A percentile compares a stretch with the other conserved stretches of the same genome.
phyloP scores from a whole-genome alignment of 2,329 filamentous ascomycete species.

The Xylogone sp. region DNA sequence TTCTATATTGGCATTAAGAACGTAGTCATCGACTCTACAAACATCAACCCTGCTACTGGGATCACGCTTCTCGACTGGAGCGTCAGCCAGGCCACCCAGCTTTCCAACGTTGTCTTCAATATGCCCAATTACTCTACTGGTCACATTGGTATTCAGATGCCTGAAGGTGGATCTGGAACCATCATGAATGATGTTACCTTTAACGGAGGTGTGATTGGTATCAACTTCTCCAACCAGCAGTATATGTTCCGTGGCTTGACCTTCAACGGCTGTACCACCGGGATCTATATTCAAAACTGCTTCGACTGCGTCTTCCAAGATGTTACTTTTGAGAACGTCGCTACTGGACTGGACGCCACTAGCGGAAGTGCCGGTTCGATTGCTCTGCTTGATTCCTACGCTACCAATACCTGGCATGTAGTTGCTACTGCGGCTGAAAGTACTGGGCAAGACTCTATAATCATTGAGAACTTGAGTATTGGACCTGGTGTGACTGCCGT shows the following conservation, averaged over 20 bases:
- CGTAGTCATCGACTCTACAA: slow-evolving; percentile 28
- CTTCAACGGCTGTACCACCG: slow-evolving; percentile 75
- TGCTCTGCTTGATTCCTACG: slow-evolving; percentile 3
- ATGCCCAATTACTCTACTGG: slow-evolving; percentile 30
- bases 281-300: slow-evolving; percentile 50
- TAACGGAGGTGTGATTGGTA: slow-evolving; percentile 48
- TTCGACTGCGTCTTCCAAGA: slow-evolving; percentile 1
- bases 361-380: slow-evolving; percentile 1
- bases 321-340: slow-evolving; percentile 5
- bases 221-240: slow-evolving; percentile 64
- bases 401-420: slow-evolving; percentile 1
- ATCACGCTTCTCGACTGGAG: slow-evolving; percentile 31
- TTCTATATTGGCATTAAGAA: slow-evolving; percentile 30
- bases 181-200: slow-evolving; percentile 3
- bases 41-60: slow-evolving; percentile 10
- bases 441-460: not conserved
- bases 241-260: slow-evolving; percentile 66
- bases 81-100: slow-evolving; percentile 28
- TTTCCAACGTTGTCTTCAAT: slow-evolving; percentile 28
- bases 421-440: not conserved
- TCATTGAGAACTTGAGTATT: not conserved
- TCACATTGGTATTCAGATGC: not conserved
- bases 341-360: slow-evolving; percentile 16
- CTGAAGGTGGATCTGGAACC: not conserved
- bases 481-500: not conserved